Evolutionary conservation across 2,329 filamentous ascomycete species (phyloP), one percentile per base, ranked within the genome.

Genomic region (Trichoderma atroviride): DNA sequence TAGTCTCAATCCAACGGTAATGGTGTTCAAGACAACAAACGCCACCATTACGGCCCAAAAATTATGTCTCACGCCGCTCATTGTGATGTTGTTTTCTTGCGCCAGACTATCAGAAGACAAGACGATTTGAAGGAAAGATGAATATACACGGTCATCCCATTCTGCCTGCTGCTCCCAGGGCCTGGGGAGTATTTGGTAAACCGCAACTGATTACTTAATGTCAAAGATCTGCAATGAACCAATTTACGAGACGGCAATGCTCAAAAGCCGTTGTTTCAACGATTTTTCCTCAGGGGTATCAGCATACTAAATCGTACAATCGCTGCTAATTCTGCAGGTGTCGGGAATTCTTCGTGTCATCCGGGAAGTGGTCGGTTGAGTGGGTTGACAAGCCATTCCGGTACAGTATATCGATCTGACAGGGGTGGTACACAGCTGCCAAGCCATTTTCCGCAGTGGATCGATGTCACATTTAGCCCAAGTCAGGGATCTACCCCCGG

Each of bases 211-310:
- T 60, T 60, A 60, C 58, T 60, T 60, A 60, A 60, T 47, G 5
- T 11, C 14, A 47, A 52, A n/a, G 43, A 50, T 62, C 24, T 50
- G 43, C 40, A 27, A 24, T 35, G 43, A 13, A 10, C 59, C 43
- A 62, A 62, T 62, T 62, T 52, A 62, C 43, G 2, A 29, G 52
- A 35, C 13, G 19, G 13, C 59, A 29, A 14, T 52, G 22, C 31
- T 52, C 31, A 24, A 62, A 33, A 62, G 22, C 29, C 13, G 14
- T 50, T 22, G 59, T 62, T 62, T 62, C 59, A 62, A 62, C 31
- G n/a, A 13, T 16, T n/a, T 50, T 13, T 24, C 19, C 27, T 62
- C 59, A 62, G 59, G 59, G 59, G 59, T 60, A 60, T 29, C 19
- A 24, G 43, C 14, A 29, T 60, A 19, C 37, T 43, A 43, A 43